Base-by-base conservation (phyloP, 345 rosid species). In the Gossypium turneri region DNA sequence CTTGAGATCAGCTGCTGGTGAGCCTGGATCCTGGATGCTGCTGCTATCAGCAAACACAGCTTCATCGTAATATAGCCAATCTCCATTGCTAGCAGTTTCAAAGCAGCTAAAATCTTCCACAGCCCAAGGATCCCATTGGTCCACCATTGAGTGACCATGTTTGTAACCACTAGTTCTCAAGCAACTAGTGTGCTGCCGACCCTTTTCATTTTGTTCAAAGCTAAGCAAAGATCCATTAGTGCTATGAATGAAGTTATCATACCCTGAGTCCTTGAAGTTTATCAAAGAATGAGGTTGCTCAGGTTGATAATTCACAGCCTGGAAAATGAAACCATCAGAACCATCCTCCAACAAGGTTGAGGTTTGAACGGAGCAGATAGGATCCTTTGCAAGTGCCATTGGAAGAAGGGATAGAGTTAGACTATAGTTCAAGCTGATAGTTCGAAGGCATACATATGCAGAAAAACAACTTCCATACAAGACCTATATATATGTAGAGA, bases 61-160 rank as follows among this genome's bases (percentile, higher is more conserved):
- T 56, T 82, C 84, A 34, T 88, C 94, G 4, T 90, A 79, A 77
- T 83, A 90, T 70, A 88, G 59, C 94, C 92, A 93, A 55, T 89
- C 88, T 2, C 85, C 87, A 9, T 73, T 78, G 71, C 74, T 79
- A 8, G 80, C 83, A 53, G 76, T 86, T 65, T 80, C 84, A 64
- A 77, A 81, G 80, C 82, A 59, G 17, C 81, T 77, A 12, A 81
- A 75, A 56, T 81, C 81, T 65, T 84, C 85, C 15, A 70, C 61
- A 50, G 79, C 43, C 51, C 85, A 87, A 13, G 85, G 85, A 62
- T 76, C 7, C 41, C 41, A 34, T 34, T 34, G 41, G 41, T 34
- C 41, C 41, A 34, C 41, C 41, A 5, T 34, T 34, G 41, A 34
- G 41, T 34, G 41, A 34, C 41, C 7, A 5, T 34, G 41, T 34